Percentiles rank a stretch among this genome's conserved stretches.
These are phyloP conservation scores for Spizellomyces sp. DNA, from an alignment of 192 early-diverging fungal species.

Conservation along the genomic window DNA sequence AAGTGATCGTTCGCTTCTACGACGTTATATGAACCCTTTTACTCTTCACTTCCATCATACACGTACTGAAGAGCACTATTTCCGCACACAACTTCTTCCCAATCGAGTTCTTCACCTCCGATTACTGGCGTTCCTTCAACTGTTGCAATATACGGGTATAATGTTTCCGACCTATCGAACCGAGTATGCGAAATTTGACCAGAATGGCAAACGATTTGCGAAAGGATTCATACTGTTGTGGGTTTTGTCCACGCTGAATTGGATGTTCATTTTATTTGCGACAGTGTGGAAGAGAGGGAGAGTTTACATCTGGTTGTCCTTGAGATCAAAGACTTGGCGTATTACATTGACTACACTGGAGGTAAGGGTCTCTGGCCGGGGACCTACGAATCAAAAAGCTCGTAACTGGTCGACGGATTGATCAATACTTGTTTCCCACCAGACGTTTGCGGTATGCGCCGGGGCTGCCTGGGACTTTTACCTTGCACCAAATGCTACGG, in stretches of 20 bases:
- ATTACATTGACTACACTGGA: background rate
- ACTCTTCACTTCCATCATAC: slow-evolving; percentile 28
- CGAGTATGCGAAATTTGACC: background rate
- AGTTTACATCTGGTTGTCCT: slow-evolving; percentile 21
- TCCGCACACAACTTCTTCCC: slow-evolving; percentile 31
- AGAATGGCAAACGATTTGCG: background rate
- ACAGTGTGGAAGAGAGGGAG: slow-evolving; percentile 19
- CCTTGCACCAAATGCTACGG: background rate
- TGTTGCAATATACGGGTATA: slow-evolving; percentile 17
- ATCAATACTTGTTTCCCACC: background rate
- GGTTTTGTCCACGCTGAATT: background rate
- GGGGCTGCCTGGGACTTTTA: slow-evolving; percentile 28
- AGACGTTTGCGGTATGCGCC: slow-evolving; percentile 17
- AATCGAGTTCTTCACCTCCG: slow-evolving; percentile 36
- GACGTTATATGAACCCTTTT: slow-evolving; percentile 26
- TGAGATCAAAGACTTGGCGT: slow-evolving; percentile 12
- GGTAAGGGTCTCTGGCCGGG: background rate
- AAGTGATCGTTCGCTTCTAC: background rate
- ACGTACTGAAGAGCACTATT: slow-evolving; percentile 35
- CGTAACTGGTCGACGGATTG: background rate
- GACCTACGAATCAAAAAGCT: background rate
- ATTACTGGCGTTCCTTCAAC: slow-evolving; percentile 23
- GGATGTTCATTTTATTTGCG: slow-evolving; percentile 16
- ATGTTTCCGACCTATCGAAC: slow-evolving; percentile 18
- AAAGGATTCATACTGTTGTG: slow-evolving; percentile 15